These are phyloP conservation scores for Trichoderma sp. DNA, from an alignment of 2,329 filamentous ascomycete species.

Conservation along the genomic window DNA sequence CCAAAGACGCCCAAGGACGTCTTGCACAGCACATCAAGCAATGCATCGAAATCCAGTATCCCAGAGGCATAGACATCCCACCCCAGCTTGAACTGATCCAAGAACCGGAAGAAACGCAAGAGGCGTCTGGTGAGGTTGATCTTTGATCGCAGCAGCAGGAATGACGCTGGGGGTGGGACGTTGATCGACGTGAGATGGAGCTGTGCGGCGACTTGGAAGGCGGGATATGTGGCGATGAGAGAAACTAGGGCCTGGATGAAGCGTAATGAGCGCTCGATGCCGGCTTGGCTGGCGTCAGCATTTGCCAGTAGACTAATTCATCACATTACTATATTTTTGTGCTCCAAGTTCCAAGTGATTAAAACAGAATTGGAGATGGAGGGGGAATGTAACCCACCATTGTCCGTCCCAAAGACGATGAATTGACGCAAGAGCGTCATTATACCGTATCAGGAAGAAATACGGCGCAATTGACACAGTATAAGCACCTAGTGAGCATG, in stretches of 20 bases:
- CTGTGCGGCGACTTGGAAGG: conserved; percentile 39
- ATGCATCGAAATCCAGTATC: conserved; percentile 37
- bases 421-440: conserved; percentile 9
- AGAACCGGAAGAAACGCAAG: conserved; percentile 69
- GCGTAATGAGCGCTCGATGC: conserved; percentile 62
- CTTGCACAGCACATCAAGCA: conserved; percentile 58
- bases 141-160: conserved; percentile 41
- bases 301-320: background rate
- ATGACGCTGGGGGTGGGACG: conserved; percentile 35
- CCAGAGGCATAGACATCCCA: conserved; percentile 42
- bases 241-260: conserved; percentile 55
- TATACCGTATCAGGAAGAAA: background rate
- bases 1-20: conserved; percentile 67
- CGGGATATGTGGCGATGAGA: conserved; percentile 49
- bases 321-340: background rate
- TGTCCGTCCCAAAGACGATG: conserved; percentile 17
- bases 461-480: background rate
- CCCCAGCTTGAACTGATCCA: conserved; percentile 59
- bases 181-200: conserved; percentile 30
- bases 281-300: conserved; percentile 31
- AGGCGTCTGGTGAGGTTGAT: conserved; percentile 58
- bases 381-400: conserved; percentile 7
- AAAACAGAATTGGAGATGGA: background rate
- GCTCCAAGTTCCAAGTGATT: background rate
- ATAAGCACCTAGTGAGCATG: background rate